phyloP scores from a whole-genome alignment of 2,329 filamentous ascomycete species.

The Xylariaceae sp. region DNA sequence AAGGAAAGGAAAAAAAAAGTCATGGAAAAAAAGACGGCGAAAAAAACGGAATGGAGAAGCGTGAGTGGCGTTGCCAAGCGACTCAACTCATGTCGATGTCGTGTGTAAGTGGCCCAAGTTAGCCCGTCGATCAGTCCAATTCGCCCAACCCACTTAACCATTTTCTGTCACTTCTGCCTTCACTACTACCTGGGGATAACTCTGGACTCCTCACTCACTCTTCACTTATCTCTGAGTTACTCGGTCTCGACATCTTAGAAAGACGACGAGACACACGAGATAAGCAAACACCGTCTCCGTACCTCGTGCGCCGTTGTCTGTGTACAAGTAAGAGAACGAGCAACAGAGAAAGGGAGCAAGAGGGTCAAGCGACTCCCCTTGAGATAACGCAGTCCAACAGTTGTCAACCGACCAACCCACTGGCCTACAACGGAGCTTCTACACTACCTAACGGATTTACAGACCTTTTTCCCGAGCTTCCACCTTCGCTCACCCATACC shows the following conservation, averaged over 20 bases:
- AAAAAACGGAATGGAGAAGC: too few relatives aligned
- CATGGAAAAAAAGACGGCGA: too few relatives aligned
- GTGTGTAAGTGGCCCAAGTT: neutral
- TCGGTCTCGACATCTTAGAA: neutral
- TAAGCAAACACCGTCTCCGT: neutral
- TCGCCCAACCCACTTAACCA: neutral
- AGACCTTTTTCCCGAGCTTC: constrained; percentile 22
- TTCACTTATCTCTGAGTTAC: neutral
- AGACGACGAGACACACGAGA: neutral
- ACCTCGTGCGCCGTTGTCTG: neutral
- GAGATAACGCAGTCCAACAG: constrained; percentile 6
- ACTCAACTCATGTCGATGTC: neutral
- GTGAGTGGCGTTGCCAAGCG: neutral
- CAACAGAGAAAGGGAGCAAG: neutral
- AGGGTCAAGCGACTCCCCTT: constrained; percentile 7
- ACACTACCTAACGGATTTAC: constrained; percentile 25
- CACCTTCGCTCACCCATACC: constrained; percentile 7
- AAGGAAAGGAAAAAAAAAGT: too few relatives aligned
- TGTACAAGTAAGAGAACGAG: constrained; percentile 2
- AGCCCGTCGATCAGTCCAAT: neutral
- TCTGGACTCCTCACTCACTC: neutral
- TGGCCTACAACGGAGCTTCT: too few relatives aligned
- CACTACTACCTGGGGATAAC: neutral
- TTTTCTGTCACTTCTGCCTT: neutral
- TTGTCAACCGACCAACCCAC: constrained; percentile 6